Conservation (phyloP, 169 alveolate genomes). For the Theileria sp. region DNA sequence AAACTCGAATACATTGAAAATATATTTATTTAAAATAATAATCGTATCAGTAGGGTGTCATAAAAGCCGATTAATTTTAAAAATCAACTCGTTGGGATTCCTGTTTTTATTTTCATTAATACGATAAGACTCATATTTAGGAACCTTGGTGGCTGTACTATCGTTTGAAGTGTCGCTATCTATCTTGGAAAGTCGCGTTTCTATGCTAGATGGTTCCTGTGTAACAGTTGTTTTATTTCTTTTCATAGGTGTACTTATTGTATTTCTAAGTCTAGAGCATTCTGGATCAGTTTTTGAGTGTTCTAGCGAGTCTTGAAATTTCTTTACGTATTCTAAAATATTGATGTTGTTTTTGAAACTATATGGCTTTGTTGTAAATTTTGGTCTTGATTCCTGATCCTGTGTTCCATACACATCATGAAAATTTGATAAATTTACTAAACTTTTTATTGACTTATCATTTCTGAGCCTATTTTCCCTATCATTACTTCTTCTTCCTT, state of each 20-base stretch:
- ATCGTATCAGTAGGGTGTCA: background rate
- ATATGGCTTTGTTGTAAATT: background rate
- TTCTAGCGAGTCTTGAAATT: constrained; percentile 11
- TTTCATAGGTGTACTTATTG: background rate
- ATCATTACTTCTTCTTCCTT: background rate
- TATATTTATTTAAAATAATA: no score
- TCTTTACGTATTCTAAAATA: constrained; percentile 7
- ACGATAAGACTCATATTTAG: background rate
- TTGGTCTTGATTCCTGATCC: background rate
- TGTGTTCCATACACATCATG: constrained; percentile 8
- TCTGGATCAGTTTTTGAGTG: background rate
- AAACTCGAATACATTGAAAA: background rate
- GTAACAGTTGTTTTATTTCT: background rate
- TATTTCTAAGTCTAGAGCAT: background rate
- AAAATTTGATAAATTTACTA: constrained; percentile 7
- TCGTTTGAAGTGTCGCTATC: constrained; percentile 15
- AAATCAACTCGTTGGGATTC: background rate
- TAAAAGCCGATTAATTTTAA: background rate
- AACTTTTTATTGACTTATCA: constrained; percentile 9
- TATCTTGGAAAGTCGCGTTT: background rate
- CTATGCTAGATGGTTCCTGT: constrained; percentile 4
- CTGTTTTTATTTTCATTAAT: background rate
- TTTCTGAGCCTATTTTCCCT: background rate
- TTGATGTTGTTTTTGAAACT: background rate
- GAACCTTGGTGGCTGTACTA: constrained; percentile 6